Percentiles rank a stretch among this genome's conserved stretches.
These are phyloP conservation scores for Actinomortierella ambigua DNA, from an alignment of 371 early-diverging fungal species.

Conservation along the genomic window DNA sequence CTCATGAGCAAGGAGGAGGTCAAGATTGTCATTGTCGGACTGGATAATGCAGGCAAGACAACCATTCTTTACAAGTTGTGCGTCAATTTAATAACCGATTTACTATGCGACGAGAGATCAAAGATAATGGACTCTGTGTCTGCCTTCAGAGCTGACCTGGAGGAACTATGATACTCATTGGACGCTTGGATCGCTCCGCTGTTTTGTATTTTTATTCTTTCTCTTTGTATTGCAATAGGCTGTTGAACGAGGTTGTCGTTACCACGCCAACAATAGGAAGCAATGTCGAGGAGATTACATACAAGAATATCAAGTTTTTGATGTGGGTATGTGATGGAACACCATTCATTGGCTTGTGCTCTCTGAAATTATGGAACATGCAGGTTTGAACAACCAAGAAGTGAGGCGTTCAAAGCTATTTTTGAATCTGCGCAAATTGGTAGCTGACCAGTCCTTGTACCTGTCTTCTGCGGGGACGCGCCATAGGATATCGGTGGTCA, in stretches of 20 bases:
- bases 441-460: constrained; percentile 1
- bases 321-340: constrained; percentile 67
- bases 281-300: constrained; percentile 73
- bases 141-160: not conserved
- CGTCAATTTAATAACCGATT: too few relatives aligned
- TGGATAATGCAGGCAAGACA: constrained; percentile 78
- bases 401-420: not conserved
- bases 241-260: constrained; percentile 72
- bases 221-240: constrained; percentile 34
- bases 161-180: not conserved
- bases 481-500: constrained; percentile 83
- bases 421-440: not conserved
- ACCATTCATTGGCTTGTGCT: not conserved
- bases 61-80: constrained; percentile 65
- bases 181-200: not conserved
- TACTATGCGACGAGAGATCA: too few relatives aligned
- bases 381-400: not conserved
- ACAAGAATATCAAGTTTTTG: constrained; percentile 74
- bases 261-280: constrained; percentile 81
- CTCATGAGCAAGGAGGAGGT: constrained; percentile 51
- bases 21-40: constrained; percentile 68
- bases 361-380: not conserved
- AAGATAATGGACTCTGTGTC: constrained; percentile 3
- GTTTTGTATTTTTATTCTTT: not conserved
- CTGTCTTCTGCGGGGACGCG: too few relatives aligned